Evolutionary conservation across 2,329 filamentous ascomycete species (phyloP).

Genomic region (Biscogniauxia marginata): DNA sequence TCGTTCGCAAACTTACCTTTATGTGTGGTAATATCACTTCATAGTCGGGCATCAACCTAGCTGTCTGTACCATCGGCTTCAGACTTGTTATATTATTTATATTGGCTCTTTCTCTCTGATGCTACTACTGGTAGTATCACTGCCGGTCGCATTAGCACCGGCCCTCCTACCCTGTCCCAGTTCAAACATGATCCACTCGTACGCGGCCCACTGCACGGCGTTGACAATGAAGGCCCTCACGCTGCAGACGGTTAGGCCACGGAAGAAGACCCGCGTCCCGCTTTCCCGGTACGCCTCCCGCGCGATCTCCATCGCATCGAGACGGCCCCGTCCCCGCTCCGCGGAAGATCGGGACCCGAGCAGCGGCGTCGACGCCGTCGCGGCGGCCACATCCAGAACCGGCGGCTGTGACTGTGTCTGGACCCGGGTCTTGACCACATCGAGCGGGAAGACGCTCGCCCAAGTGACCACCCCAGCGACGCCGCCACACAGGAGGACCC

Average conservation of each 20-base stretch:
- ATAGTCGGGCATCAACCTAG: no score
- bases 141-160: not conserved
- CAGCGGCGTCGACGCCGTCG: constrained; percentile 24
- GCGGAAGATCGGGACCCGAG: not conserved
- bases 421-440: constrained; percentile 90
- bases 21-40: no score
- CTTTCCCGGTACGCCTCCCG: constrained; percentile 63
- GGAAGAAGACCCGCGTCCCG: constrained; percentile 65
- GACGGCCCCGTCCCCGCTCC: constrained; percentile 26
- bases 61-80: no score
- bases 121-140: not conserved
- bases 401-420: constrained; percentile 62
- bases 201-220: constrained; percentile 87
- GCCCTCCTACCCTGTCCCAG: constrained; percentile 38
- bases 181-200: constrained; percentile 80
- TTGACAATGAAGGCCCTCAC: constrained; percentile 88
- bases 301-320: constrained; percentile 63
- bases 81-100: constrained; percentile 1
- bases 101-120: constrained; percentile 15
- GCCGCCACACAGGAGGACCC: constrained; percentile 78
- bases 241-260: constrained; percentile 78
- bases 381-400: constrained; percentile 1
- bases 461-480: constrained; percentile 85
- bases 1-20: no score
- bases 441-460: constrained; percentile 86